phyloP scores from a whole-genome alignment of 2,329 filamentous ascomycete species.

The Aspergillus fumigatus region DNA sequence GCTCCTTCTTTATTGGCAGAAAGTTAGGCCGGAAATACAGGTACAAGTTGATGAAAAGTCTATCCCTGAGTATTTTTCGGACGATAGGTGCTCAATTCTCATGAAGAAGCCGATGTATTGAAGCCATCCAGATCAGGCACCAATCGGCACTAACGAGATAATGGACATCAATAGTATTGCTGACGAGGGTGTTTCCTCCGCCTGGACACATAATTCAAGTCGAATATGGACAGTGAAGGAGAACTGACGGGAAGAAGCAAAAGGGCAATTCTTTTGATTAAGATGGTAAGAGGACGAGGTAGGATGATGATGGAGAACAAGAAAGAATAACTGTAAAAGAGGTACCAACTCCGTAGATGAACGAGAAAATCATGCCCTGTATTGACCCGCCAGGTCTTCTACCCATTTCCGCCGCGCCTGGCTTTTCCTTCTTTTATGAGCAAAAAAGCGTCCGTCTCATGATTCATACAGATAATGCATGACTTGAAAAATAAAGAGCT shows the following conservation, averaged over 20 bases:
- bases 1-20: neutral
- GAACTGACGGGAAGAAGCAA: constrained; percentile 17
- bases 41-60: neutral
- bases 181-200: neutral
- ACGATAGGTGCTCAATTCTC: too few species aligned
- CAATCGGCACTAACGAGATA: neutral
- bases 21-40: neutral
- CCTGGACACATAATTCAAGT: neutral
- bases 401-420: constrained; percentile 20
- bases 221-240: neutral
- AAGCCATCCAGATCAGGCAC: neutral
- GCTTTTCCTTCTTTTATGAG: constrained; percentile 13
- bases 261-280: constrained; percentile 32
- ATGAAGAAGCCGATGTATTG: neutral
- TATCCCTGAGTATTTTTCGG: neutral
- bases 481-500: constrained; percentile 16
- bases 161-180: neutral
- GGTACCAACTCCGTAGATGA: constrained; percentile 38
- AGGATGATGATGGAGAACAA: constrained; percentile 10
- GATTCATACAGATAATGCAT: constrained; percentile 34
- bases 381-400: constrained; percentile 23
- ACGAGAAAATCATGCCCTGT: constrained; percentile 33
- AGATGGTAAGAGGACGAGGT: constrained; percentile 6
- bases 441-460: constrained; percentile 28
- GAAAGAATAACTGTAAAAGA: constrained; percentile 24